Evolutionary conservation across 805 yeast genomes (phyloP).

Genomic region (Pichia pseudocactophila): DNA sequence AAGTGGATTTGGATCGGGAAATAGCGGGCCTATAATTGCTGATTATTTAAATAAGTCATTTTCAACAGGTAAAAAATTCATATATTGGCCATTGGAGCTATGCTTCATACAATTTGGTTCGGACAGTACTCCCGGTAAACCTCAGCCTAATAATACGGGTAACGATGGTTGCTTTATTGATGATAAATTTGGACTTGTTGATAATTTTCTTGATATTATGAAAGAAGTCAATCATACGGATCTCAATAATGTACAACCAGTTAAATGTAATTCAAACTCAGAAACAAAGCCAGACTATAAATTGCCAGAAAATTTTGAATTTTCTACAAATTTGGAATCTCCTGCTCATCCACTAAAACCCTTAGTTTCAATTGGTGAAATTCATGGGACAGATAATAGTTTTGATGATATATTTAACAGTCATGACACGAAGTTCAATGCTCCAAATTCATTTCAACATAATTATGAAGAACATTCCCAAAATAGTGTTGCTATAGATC

Average conservation of each 20-base stretch:
- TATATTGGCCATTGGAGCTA: conserved; percentile 66
- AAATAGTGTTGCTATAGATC: background rate
- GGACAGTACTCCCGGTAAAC: conserved; percentile 12
- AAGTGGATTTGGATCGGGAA: conserved; percentile 57
- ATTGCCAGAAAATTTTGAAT: conserved; percentile 7
- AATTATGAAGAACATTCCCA: background rate
- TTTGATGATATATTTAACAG: conserved; percentile 4
- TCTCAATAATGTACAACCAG: background rate
- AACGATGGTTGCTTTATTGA: conserved; percentile 10
- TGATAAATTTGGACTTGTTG: conserved; percentile 23
- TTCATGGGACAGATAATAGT: background rate
- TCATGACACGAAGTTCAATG: background rate
- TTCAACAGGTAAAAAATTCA: conserved; percentile 37
- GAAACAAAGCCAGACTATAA: conserved; percentile 6
- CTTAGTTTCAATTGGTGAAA: background rate
- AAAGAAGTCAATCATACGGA: conserved; percentile 11
- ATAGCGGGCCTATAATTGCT: conserved; percentile 55
- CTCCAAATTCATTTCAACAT: background rate
- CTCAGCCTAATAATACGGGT: background rate
- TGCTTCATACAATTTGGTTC: conserved; percentile 49
- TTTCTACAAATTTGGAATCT: conserved; percentile 6
- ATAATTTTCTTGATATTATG: conserved; percentile 21
- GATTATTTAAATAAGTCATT: conserved; percentile 34
- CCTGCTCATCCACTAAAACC: conserved; percentile 5
- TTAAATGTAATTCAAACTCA: too few species aligned